phyloP scores from a whole-genome alignment of 805 yeast species.

The Zygosaccharomyces bailii region DNA sequence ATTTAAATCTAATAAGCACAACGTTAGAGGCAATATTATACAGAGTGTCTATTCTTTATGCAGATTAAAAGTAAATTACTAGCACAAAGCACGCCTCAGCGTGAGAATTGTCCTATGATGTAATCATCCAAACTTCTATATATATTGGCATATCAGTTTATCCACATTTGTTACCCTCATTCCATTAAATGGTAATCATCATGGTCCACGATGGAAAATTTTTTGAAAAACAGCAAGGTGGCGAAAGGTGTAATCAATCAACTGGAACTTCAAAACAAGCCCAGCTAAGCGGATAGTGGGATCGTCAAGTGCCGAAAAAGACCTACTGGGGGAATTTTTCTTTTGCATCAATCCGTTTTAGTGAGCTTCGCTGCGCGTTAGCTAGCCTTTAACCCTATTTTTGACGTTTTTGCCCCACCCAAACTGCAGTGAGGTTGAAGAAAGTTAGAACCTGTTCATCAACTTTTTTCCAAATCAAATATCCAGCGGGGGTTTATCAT shows the following conservation, averaged over 20 bases:
- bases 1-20: too few relatives aligned
- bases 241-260: slow-evolving; percentile 13
- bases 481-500: neutral
- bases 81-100: too few relatives aligned
- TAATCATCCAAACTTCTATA: too few relatives aligned
- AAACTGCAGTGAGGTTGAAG: slow-evolving; percentile 6
- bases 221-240: slow-evolving; percentile 12
- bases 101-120: too few relatives aligned
- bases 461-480: neutral
- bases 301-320: slow-evolving; percentile 12
- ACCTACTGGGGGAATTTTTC: slow-evolving; percentile 16
- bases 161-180: slow-evolving; percentile 9
- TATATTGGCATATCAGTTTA: too few relatives aligned
- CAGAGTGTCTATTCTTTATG: too few relatives aligned
- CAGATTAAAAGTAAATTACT: too few relatives aligned
- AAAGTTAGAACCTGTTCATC: neutral
- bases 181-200: neutral
- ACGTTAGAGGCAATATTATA: too few relatives aligned
- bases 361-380: slow-evolving; percentile 11
- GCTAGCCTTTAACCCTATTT: slow-evolving; percentile 1
- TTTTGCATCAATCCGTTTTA: slow-evolving; percentile 13
- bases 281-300: slow-evolving; percentile 6
- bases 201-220: slow-evolving; percentile 9
- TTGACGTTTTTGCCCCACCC: slow-evolving; percentile 3
- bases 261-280: neutral